Base-by-base conservation (phyloP, 176 grass and related monocot genomes). In the Rhynchospora pubera region DNA sequence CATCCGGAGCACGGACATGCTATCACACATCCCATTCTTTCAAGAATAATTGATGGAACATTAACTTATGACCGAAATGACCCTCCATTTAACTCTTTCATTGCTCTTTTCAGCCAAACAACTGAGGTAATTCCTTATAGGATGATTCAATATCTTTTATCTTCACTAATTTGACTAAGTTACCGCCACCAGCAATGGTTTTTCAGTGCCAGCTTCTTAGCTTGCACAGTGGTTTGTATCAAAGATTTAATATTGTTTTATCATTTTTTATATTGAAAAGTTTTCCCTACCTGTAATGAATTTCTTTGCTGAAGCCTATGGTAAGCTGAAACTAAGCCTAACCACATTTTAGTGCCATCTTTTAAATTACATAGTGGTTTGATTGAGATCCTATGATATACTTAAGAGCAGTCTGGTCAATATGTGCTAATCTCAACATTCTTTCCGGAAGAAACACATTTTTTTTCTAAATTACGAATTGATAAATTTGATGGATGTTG, bases 1-100 rank as follows among this genome's bases (percentile, higher is more conserved):
- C 97, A 99, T 88, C 97, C 97, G 0, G 93, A 96, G 82, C 97
- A 99, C 86, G 97, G 97, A 65, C 97, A 99, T 87, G 89, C 93
- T 71, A 86, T 99, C 85, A 84, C 89, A 68, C 97, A 99, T 91
- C 96, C 97, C 5, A 95, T 99, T 85, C 93, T 99, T 81, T 99
- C 97, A 78, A 79, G 87, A 69, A 99, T 99, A 87, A 99, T 99
- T 84, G 93, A 99, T 87, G 97, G 91, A 78, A 90, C 93, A 5
- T 73, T 99, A 81, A 83, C 75, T 84, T 99, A 99, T 90, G 89
- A 99, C 83, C 88, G 84, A 45, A 84, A 95, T 83, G 86, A 86
- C 67, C 52, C 86, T 71, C 97, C 93, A 46, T 99, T 99, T 87
- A 90, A 50, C 63, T 99, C 97, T 60, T 99, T 99, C 86, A 95